Base-by-base conservation (phyloP, 2,329 filamentous ascomycete species). In the Aureobasidium sp. region DNA sequence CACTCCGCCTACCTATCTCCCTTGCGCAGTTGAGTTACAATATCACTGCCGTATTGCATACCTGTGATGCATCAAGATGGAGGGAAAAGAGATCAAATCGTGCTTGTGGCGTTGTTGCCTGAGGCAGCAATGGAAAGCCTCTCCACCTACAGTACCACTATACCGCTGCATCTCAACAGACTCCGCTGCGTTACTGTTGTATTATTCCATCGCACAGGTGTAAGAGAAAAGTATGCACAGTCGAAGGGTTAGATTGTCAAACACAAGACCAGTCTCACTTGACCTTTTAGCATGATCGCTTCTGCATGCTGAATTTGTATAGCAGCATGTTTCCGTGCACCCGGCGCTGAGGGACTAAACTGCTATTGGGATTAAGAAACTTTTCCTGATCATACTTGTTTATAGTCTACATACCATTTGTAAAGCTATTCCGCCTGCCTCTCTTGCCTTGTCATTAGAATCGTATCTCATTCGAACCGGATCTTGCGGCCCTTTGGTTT, bases 401-500 rank as follows among this genome's bases (percentile, higher is more conserved):
- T 14, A 20, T 42, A 55, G 20, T 22, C 31, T 42, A 55, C 51
- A 42, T 55, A 55, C 51, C 51, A 31, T 5, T 15, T 14, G 9
- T 27, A 5, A 8, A 20, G n/a, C 29, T 27, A 25, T 44, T 20
- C 5, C 14, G 2, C 17, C 9, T 22, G 8, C 29, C 17, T 12
- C 29, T 7, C 22, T n/a, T 53, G 36, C 36, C 34, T 29, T 22
- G 49, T 39, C 39, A 25, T 58, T 14, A n/a, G n/a, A 37, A 27
- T 48, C 42, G 27, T 58, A 11, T 57, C 55, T 58, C 42, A 58
- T 58, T 58, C 55, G 15, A 37, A 48, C 2, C 55, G 55, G 14
- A 62, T 49, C n/a, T 62, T 62, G 20, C 44, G 39, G 34, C 61
- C 61, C 31, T 62, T 62, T 3, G 31, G 36, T 17, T 53, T 49